Evolutionary conservation across 257 asterid species (phyloP).

Genomic region (Ophiorrhiza pumila): DNA sequence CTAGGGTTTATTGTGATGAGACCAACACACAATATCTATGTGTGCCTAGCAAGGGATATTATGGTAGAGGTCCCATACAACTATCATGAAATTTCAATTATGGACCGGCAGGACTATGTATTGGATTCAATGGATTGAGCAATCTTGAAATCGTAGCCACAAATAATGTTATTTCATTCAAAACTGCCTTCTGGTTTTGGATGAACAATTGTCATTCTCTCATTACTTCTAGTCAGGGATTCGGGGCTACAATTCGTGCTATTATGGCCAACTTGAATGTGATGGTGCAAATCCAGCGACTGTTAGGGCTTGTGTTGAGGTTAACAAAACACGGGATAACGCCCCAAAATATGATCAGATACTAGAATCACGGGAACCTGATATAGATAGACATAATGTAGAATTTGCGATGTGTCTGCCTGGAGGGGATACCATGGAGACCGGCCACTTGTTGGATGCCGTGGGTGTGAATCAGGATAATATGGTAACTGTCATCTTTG

Average conservation of each 20-base stretch:
- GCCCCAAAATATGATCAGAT: too few species aligned
- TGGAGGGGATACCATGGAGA: too few species aligned
- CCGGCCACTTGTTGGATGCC: too few species aligned
- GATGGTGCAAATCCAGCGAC: slow-evolving; percentile 33
- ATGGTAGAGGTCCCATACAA: slow-evolving; percentile 51
- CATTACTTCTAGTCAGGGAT: slow-evolving; percentile 37
- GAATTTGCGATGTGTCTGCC: too few species aligned
- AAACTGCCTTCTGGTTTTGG: slow-evolving; percentile 53
- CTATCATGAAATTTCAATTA: slow-evolving; percentile 50
- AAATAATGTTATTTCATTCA: too few species aligned
- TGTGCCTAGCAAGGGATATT: slow-evolving; percentile 25
- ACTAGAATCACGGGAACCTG: too few species aligned
- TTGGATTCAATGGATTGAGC: slow-evolving; percentile 40
- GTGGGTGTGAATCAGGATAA: too few species aligned
- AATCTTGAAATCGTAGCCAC: slow-evolving; percentile 40
- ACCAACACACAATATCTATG: slow-evolving; percentile 36
- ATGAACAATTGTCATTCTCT: slow-evolving; percentile 40
- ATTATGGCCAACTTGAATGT: slow-evolving; percentile 38
- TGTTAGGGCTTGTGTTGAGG: slow-evolving; percentile 35
- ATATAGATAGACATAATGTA: too few species aligned
- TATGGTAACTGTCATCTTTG: too few species aligned
- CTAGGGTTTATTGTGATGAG: slow-evolving; percentile 38
- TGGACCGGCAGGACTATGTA: slow-evolving; percentile 41
- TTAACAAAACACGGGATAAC: too few species aligned
- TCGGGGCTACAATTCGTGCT: slow-evolving; percentile 47